Conservation (phyloP, 345 rosid genomes). For the Rhizophora apiculata region DNA sequence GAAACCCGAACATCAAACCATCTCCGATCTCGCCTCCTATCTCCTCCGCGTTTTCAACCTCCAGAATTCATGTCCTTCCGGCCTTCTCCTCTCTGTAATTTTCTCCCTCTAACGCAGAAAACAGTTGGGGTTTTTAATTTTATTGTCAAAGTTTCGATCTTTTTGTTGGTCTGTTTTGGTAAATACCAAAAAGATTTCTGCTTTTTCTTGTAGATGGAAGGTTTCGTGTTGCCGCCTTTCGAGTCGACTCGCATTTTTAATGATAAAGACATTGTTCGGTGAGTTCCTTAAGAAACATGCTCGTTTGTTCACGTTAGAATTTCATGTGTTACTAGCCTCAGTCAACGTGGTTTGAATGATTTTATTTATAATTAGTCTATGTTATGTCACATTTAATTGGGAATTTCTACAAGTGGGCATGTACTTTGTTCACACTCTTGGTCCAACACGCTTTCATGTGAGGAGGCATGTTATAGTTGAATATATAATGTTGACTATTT, state of each 20-base stretch:
- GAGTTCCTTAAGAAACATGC: constrained; percentile 15
- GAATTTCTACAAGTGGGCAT: too few relatives aligned
- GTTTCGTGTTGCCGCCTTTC: constrained; percentile 77
- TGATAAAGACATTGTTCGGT: constrained; percentile 81
- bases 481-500: too few relatives aligned
- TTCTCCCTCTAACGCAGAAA: constrained; percentile 8
- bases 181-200: neutral
- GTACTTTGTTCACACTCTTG: too few relatives aligned
- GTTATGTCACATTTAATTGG: too few relatives aligned
- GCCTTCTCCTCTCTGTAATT: constrained; percentile 68
- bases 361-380: too few relatives aligned
- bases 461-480: too few relatives aligned
- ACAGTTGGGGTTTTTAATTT: constrained; percentile 9
- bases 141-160: neutral
- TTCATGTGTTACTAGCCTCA: neutral
- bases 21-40: constrained; percentile 64
- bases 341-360: too few relatives aligned
- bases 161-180: neutral
- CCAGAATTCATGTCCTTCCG: constrained; percentile 56
- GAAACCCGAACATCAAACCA: constrained; percentile 60
- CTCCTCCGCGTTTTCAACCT: constrained; percentile 56
- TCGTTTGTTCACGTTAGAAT: neutral
- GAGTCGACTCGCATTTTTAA: constrained; percentile 69
- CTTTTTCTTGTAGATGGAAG: constrained; percentile 76
- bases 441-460: too few relatives aligned